A percentile compares a stretch with the other conserved stretches of the same genome.
These are phyloP conservation scores for Aspergillus oerlinghausenensis DNA, from an alignment of 2,329 filamentous ascomycete genomes.

Conservation along the genomic window DNA sequence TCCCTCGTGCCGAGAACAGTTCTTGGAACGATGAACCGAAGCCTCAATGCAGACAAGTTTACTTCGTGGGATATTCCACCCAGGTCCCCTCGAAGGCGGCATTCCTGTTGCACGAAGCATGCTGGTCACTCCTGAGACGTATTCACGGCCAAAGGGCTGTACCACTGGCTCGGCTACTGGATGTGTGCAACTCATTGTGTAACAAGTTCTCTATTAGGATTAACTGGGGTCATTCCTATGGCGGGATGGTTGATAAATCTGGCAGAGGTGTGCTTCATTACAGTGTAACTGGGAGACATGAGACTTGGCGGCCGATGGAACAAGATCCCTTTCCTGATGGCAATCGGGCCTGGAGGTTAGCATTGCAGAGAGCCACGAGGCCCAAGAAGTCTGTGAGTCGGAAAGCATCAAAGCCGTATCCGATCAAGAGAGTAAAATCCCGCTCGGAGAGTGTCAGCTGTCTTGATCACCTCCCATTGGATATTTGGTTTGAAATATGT, in stretches of 20 bases:
- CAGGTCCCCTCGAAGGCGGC: background rate
- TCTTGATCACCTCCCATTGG: background rate
- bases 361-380: background rate
- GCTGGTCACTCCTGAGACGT: background rate
- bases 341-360: background rate
- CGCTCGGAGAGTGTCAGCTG: background rate
- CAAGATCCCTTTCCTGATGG: background rate
- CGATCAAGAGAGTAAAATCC: background rate
- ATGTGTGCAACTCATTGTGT: background rate
- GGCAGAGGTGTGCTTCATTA: background rate
- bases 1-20: background rate
- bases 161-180: background rate
- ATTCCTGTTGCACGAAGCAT: background rate
- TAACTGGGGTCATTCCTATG: background rate
- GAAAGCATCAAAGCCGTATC: background rate
- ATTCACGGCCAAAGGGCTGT: background rate
- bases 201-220: background rate
- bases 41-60: background rate
- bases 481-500: background rate
- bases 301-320: background rate
- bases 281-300: background rate
- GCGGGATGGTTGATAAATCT: background rate
- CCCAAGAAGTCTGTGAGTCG: background rate
- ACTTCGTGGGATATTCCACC: fast-evolving
- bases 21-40: background rate